Base-by-base conservation (phyloP, 2,329 filamentous ascomycete species). In the Fusarium nodosum region DNA sequence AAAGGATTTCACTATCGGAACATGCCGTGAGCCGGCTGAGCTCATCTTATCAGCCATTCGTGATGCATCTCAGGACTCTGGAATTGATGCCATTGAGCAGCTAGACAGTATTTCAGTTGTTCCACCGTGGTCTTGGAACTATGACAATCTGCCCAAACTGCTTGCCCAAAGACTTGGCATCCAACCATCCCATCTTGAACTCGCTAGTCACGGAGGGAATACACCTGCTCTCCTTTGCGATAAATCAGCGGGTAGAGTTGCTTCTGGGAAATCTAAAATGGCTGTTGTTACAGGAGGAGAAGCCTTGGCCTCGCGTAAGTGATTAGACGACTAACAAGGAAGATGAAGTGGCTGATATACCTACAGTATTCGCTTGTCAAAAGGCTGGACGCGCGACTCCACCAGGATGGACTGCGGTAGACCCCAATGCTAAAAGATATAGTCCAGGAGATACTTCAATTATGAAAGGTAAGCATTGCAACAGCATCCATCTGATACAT, bases 121-220 rank as follows among this genome's bases (percentile, higher is more conserved):
- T 12, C 83, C 82, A 41, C 87, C 87, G 0, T 91, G 89, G 89
- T 90, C 89, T 0, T 91, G 89, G 89, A 84, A 86, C 1, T 91
- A 91, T 72, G 77, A 81, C 2, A 85, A 91, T 73, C 76, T 91
- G 3, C 87, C 88, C 0, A 81, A 80, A 7, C 77, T 87, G 2
- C 74, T 92, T 8, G 80, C 84, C 1, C 69, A 83, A 39, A 82
- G 80, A 38, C 76, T 91, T 4, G 81, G 79, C 0, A 78, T 87
- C 5, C 75, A 81, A 4, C 79, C 85, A 1, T 79, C 78, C 2
- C 84, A 87, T 69, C 82, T 79, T 48, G 76, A 80, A 28, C 84
- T 86, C 61, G 87, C 83, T 26, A 83, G 85, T 4, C 88, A 91
- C 79, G 89, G 88, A 1, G 90, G 90, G 1, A 87, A 91, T 68